Base-by-base conservation (phyloP, 345 rosid genomes). In the Salix dunnii region DNA sequence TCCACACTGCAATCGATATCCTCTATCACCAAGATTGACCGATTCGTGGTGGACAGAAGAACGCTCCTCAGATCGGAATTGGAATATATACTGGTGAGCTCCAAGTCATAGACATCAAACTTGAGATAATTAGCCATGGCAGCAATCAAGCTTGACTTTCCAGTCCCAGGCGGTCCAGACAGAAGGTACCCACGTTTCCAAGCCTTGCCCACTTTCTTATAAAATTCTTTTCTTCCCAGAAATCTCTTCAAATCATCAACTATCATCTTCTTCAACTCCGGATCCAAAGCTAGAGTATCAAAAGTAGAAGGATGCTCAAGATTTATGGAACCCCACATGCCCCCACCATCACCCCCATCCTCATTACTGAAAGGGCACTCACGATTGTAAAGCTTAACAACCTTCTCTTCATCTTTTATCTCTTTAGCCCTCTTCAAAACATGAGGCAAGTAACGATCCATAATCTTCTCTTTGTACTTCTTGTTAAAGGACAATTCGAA, bases 121-220 rank as follows among this genome's bases (percentile, higher is more conserved):
- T 82, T 87, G 0, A 88, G 31, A n/a, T 88, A 84, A 77, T 90
- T 87, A 25, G 91, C 94, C 83, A 87, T 87, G 1, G 90, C 94
- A 1, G 94, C 91, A 76, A 87, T 76, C 85, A 88, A 81, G 7
- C 89, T 90, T 0, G 91, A 90, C 78, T 88, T 88, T 8, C 91
- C 91, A 1, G 91, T 90, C 5, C 93, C 90, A 0, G 93, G 91
- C 20, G 90, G 89, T 21, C 91, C 93, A 67, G 82, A 84, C 60
- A 87, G 65, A 70, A 90, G 81, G 49, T 84, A 90, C 10, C 89
- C 93, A 7, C 91, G 77, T 75, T 88, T 90, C 91, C 94, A 90
- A 28, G 91, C 84, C 70, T 81, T 84, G 12, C 91, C 91, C 4
- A 86, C 90, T 81, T 71, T 86, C 73, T 75, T 87, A 13, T 87